Evolutionary conservation across 2,329 filamentous ascomycete genomes (phyloP), one percentile per base, ranked within the genome.

Genomic region (Nectriaceae sp.): DNA sequence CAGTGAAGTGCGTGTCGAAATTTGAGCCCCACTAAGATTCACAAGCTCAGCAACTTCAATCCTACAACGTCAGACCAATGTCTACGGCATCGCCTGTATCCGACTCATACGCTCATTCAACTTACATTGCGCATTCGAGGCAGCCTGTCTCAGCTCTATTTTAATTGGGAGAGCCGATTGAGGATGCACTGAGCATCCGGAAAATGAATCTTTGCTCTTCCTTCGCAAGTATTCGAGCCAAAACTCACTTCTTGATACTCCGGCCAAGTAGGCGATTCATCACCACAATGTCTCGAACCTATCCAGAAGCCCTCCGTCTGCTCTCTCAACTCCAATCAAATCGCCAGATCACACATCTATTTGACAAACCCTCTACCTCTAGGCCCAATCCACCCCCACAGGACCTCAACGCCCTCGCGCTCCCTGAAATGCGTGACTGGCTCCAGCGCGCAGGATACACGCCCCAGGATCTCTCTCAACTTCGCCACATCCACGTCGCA

Each of bases 361-460:
- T 82, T 60, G 66, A 71, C 38, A 63, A 46, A 45, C 60, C 33
- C 59, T 73, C 22, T 11, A 20, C 21, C 18, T 33, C 52, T 16
- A 26, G 48, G 21, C 21, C 58, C 4, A 44, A 42, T 5, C 47
- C 77, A 21, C 78, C 82, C 53, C 76, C 46, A 4, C 49, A 66
- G 29, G 70, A 76, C 55, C 71, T 89, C 72, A 95, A 96, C 64
- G 77, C 85, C 40, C 77, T 76, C 46, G 88, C 91, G 5, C 84
- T 95, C 42, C 88, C 89, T 0, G 90, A 96, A 67, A 93, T 94
- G 80, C 74, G 85, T 21, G 80, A 84, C 58, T 96, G 89, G 88
- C 83, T 89, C 55, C 75, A 72, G 39, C 87, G 87, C 52, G 84
- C 89, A 46, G 90, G 90, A 41, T 89, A 96, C 70, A 72, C 86